These are phyloP conservation scores for Ramularia endophylla DNA, from an alignment of 2,329 filamentous ascomycete species.

Conservation along the genomic window DNA sequence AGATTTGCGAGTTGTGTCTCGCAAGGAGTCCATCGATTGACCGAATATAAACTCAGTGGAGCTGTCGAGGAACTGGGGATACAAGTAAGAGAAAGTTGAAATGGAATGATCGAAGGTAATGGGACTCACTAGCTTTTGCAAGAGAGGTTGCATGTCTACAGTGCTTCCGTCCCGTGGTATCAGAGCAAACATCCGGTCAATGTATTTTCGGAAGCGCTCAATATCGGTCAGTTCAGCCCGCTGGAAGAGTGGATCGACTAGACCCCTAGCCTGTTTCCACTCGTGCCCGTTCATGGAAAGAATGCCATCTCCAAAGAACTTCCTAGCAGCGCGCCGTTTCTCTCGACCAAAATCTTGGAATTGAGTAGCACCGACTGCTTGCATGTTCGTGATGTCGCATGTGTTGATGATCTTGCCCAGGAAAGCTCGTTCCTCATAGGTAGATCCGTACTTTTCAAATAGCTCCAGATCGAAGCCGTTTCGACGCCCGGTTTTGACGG, in stretches of 20 bases:
- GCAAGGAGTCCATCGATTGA: neutral
- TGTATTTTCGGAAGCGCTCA: too few relatives aligned
- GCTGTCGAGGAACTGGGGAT: constrained; percentile 2
- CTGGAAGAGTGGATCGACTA: too few relatives aligned
- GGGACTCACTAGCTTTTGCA: too few relatives aligned
- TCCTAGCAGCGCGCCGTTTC: constrained; percentile 1
- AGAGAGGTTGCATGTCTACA: too few relatives aligned
- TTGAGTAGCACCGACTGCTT: constrained; percentile 4
- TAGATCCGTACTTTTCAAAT: constrained; percentile 1
- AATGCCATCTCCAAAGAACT: constrained; percentile 3
- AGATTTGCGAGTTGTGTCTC: neutral
- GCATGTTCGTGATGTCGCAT: neutral
- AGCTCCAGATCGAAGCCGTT: constrained; percentile 3
- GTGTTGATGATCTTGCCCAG: constrained; percentile 1
- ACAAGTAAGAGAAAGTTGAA: neutral
- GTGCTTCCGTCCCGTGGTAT: too few relatives aligned
- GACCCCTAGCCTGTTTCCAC: too few relatives aligned
- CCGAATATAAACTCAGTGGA: constrained; percentile 5
- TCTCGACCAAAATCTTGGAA: constrained; percentile 3
- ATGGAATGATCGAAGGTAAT: too few relatives aligned
- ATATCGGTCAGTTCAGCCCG: too few relatives aligned
- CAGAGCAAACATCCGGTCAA: too few relatives aligned
- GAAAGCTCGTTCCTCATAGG: constrained; percentile 2
- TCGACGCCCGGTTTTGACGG: constrained; percentile 1
- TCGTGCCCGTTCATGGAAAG: too few relatives aligned